Conservation (phyloP, 768 basidiomycete species). For the Tylopilus rubrobrunneus region DNA sequence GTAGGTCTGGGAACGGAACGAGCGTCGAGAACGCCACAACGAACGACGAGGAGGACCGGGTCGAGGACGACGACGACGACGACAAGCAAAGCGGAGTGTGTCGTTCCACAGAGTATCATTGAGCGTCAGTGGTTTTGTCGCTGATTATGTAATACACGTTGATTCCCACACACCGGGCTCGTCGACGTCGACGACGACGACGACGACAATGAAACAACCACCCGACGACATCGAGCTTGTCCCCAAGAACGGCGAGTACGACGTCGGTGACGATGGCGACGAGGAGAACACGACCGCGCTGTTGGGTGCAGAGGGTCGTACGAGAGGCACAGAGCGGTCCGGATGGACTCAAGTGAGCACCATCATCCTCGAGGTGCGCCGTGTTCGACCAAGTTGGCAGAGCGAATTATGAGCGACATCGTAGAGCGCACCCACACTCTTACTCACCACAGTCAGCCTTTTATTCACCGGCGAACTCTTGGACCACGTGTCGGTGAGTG, state of each 20-base stretch:
- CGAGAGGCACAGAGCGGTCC: slow-evolving; percentile 23
- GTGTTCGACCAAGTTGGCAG: not conserved
- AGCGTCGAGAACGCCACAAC: slow-evolving; percentile 6
- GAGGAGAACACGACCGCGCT: slow-evolving; percentile 42
- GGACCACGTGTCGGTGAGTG: slow-evolving; percentile 75
- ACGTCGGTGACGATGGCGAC: slow-evolving; percentile 15
- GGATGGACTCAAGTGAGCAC: slow-evolving; percentile 55
- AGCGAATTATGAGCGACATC: not conserved
- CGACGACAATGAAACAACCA: not conserved
- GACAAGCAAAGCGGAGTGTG: not conserved
- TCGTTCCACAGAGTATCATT: slow-evolving; percentile 18
- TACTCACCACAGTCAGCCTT: slow-evolving; percentile 79
- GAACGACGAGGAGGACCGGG: slow-evolving; percentile 11
- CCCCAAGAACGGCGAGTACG: not conserved
- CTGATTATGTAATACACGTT: slow-evolving; percentile 4
- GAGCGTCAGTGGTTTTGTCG: slow-evolving; percentile 28
- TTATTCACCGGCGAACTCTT: slow-evolving; percentile 90
- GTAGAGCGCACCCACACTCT: slow-evolving; percentile 83
- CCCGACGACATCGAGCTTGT: not conserved
- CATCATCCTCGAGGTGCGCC: slow-evolving; percentile 69
- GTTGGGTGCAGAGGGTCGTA: slow-evolving; percentile 33
- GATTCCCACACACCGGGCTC: slow-evolving; percentile 3
- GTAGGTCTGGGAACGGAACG: slow-evolving; percentile 9
- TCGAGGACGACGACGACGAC: slow-evolving; percentile 7
- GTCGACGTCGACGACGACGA: not conserved